These are phyloP conservation scores for Monilinia laxa DNA, from an alignment of 2,329 filamentous ascomycete genomes.

Conservation along the genomic window DNA sequence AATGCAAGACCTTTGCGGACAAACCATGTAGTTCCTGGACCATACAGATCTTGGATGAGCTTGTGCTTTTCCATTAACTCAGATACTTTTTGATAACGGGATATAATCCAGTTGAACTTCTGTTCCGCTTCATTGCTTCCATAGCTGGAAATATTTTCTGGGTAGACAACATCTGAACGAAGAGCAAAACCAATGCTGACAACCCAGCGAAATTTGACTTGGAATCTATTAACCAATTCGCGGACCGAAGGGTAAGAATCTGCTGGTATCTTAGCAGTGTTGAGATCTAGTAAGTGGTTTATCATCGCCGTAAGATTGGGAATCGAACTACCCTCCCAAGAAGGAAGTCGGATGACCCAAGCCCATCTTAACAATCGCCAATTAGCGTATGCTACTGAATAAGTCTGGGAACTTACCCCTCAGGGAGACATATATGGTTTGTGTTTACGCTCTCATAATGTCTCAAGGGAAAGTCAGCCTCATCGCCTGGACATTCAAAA, in stretches of 20 bases:
- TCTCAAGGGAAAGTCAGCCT: slow-evolving; percentile 33
- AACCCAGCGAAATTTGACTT: slow-evolving; percentile 34
- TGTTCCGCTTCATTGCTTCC: slow-evolving; percentile 35
- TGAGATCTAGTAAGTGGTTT: slow-evolving; percentile 35
- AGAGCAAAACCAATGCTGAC: slow-evolving; percentile 36
- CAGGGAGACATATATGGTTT: slow-evolving; percentile 37
- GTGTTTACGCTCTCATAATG: slow-evolving; percentile 35
- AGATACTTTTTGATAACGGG: slow-evolving; percentile 32
- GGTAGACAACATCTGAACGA: slow-evolving; percentile 30
- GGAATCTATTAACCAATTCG: slow-evolving; percentile 33
- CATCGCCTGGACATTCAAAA: slow-evolving; percentile 30
- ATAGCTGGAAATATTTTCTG: slow-evolving; percentile 30
- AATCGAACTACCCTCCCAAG: slow-evolving; percentile 36
- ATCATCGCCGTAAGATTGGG: slow-evolving; percentile 36
- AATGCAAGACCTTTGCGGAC: slow-evolving; percentile 32
- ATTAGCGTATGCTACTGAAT: not conserved
- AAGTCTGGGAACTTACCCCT: slow-evolving; percentile 27
- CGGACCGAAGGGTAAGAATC: slow-evolving; percentile 31
- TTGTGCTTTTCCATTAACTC: slow-evolving; percentile 33
- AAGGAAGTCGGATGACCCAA: slow-evolving; percentile 36
- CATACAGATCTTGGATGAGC: slow-evolving; percentile 33
- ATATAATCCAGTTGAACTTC: slow-evolving; percentile 36
- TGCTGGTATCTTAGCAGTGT: slow-evolving; percentile 26
- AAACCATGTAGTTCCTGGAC: slow-evolving; percentile 33
- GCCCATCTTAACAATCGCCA: slow-evolving; percentile 29